A percentile compares a stretch with the other conserved stretches of the same genome.
Conservation (phyloP, 2,329 filamentous ascomycete genomes). For the Venturia oleaginea region DNA sequence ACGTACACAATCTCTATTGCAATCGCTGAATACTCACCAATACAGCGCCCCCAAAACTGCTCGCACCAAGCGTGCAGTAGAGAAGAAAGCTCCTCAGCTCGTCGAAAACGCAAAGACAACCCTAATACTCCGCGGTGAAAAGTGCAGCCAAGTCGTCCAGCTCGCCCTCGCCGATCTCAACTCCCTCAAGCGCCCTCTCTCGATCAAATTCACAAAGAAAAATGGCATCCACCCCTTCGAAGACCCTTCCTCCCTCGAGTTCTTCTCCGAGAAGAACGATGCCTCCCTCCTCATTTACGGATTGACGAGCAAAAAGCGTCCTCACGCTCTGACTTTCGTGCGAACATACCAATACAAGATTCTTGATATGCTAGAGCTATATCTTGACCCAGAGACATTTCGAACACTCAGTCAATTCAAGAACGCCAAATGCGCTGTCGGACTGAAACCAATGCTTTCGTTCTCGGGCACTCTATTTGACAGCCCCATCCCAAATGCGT, state of each 20-base stretch:
- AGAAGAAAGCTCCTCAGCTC: conserved; percentile 82
- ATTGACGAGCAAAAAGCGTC: conserved; percentile 86
- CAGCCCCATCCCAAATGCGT: conserved; percentile 67
- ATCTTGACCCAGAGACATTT: conserved; percentile 67
- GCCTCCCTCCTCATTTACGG: conserved; percentile 77
- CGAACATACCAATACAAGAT: conserved; percentile 80
- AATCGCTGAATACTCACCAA: background rate
- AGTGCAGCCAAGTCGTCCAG: conserved; percentile 72
- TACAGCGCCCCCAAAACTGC: conserved; percentile 43
- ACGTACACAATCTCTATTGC: background rate
- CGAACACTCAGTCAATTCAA: conserved; percentile 67
- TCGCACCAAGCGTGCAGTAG: conserved; percentile 88
- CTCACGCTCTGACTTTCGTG: conserved; percentile 74
- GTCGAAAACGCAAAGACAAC: conserved; percentile 85
- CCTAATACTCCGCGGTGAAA: conserved; percentile 81
- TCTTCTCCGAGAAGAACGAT: conserved; percentile 96
- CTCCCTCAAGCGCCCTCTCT: conserved; percentile 72
- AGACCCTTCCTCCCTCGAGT: conserved; percentile 77
- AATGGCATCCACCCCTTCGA: conserved; percentile 94
- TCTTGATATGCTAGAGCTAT: conserved; percentile 88
- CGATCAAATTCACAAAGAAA: conserved; percentile 93
- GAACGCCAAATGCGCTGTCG: conserved; percentile 53
- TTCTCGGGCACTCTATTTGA: conserved; percentile 88
- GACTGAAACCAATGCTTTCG: conserved; percentile 80
- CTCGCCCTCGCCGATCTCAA: conserved; percentile 78